phyloP scores from a whole-genome alignment of 495 filamentous ascomycete genomes.

The Podospora tetraspora region DNA sequence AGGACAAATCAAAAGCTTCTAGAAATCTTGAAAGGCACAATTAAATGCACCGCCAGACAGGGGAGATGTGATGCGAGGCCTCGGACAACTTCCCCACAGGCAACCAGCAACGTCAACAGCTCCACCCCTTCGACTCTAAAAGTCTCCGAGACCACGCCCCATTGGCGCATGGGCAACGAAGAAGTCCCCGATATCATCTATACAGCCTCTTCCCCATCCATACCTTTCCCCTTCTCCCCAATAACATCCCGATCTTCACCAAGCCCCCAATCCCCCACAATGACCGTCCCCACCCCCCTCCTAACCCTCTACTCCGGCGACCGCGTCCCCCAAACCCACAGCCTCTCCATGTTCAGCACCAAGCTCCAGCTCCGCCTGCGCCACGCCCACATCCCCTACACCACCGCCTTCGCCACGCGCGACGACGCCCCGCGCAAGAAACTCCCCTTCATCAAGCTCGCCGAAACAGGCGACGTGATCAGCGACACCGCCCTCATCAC shows the following conservation, averaged over 20 bases:
- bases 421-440: constrained; percentile 44
- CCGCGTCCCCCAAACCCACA: constrained; percentile 25
- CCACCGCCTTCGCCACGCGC: constrained; percentile 33
- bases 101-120: neutral
- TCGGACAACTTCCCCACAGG: too few species aligned
- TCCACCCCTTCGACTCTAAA: neutral
- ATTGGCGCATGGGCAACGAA: neutral
- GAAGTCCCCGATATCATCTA: neutral
- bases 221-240: neutral
- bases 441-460: constrained; percentile 45
- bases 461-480: constrained; percentile 17
- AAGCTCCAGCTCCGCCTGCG: constrained; percentile 55
- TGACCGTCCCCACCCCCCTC: neutral
- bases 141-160: neutral
- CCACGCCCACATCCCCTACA: constrained; percentile 43
- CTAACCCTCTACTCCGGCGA: constrained; percentile 20
- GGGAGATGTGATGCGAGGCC: neutral
- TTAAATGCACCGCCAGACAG: neutral
- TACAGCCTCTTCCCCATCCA: neutral
- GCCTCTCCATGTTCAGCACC: constrained; percentile 52
- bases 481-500: constrained; percentile 48
- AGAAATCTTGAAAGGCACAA: neutral
- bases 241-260: neutral
- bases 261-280: neutral
- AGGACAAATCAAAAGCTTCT: neutral